Base-by-base conservation (phyloP, 192 early-diverging fungal genomes). In the Linnemannia elongata region DNA sequence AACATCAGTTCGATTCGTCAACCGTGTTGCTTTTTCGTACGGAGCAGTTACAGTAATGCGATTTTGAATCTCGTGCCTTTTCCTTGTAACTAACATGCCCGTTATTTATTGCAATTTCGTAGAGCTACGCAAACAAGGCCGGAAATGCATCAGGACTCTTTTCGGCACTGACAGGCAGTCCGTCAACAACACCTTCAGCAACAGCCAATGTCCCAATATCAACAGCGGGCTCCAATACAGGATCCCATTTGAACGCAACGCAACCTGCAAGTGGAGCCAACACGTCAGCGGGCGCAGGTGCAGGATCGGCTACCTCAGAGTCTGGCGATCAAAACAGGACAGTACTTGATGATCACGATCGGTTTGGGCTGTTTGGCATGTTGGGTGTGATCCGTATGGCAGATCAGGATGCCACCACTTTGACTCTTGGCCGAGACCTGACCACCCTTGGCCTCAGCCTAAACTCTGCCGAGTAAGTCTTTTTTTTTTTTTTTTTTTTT, bases 391-490 rank as follows among this genome's bases (percentile, higher is more conserved):
- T 98, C 73, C 91, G 96, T 41, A 92, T 94, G 91, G 92, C 93
- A 13, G 94, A 96, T 88, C 93, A 93, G 36, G 96, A 96, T 87
- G 87, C 90, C 55, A 95, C 93, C 42, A 95, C 95, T 88, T 91
- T 98, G 78, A 95, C 96, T 39, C 93, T 97, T n/a, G 98, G 97
- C 1, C 93, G 93, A 82, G 97, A 99, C 89, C 90, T 98, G 72
- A 96, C 97, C 30, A 94, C 95, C 35, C 92, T 99, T 54, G 97
- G 95, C 18, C 91, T 96, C 35, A 93, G 94, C 76, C 82, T 96
- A 72, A 94, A 94, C 72, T 94, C 95, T 47, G 89, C 93, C 63
- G 95, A 93, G 91, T 93, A 88, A 79, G 91, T 90, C 69, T n/a
- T 22, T 45, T 80, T 22, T 38, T 38, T 38, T 38, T 38, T 38